Conservation (phyloP, 257 asterid genomes). For the Perilla frutescens region DNA sequence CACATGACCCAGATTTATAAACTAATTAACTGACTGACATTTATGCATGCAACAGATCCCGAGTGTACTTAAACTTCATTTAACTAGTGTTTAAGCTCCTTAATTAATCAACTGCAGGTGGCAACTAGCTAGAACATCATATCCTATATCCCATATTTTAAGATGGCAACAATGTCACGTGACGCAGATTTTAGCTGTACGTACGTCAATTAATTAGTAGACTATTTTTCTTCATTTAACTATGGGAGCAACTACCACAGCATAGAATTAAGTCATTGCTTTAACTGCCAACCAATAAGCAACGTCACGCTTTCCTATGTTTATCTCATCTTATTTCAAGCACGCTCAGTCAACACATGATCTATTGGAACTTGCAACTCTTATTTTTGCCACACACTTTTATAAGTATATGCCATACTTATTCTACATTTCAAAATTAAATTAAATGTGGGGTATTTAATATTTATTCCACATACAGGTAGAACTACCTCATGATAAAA, state of each 20-base stretch:
- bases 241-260: constrained; percentile 27
- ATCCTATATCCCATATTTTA: constrained; percentile 5
- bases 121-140: too few species aligned
- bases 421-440: not conserved
- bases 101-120: constrained; percentile 16
- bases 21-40: constrained; percentile 24
- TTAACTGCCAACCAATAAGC: constrained; percentile 46
- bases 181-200: constrained; percentile 29
- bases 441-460: not conserved
- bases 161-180: constrained; percentile 28
- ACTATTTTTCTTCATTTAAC: not conserved
- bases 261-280: constrained; percentile 24
- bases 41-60: constrained; percentile 54
- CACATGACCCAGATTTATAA: constrained; percentile 38
- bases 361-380: constrained; percentile 54
- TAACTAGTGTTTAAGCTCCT: constrained; percentile 24
- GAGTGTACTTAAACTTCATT: constrained; percentile 49
- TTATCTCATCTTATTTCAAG: constrained; percentile 37
- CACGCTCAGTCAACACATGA: constrained; percentile 45
- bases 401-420: not conserved
- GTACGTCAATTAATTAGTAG: constrained; percentile 6
- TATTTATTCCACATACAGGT: not conserved
- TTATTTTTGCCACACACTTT: not conserved
- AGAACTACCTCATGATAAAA: not conserved
- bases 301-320: constrained; percentile 42